Evolutionary conservation across 2,329 filamentous ascomycete species (phyloP), one percentile per base, ranked within the genome.

Genomic region (Parastagonospora avenae): DNA sequence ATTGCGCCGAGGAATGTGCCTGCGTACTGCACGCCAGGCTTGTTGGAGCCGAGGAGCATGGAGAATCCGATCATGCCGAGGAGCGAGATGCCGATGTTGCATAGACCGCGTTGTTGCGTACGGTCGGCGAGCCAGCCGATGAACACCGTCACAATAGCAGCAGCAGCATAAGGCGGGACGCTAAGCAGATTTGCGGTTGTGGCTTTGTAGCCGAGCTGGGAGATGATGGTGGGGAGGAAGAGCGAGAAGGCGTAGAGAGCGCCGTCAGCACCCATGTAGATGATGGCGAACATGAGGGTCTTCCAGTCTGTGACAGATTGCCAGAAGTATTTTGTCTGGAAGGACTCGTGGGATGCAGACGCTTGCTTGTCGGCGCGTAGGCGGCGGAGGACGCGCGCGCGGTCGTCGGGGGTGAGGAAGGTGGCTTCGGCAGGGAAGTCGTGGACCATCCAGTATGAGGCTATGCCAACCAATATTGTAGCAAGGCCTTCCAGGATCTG

Each of bases 1-100:
- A 93, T 78, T 0, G 92, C 92, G 0, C 88, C 92, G 0, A 97
- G 79, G 73, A 96, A 97, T 0, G 86, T 89, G 0, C 89, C 92
- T 0, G 87, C 89, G 69, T 97, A 97, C 66, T 92, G 87, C 0
- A 93, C 85, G 0, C 79, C 81, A 0, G 91, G 79, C 4, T 78
- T 77, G 2, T 81, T 77, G 4, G 84, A 84, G 1, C 83, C 85
- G 1, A 96, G 78, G 2, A 96, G 80, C 87, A 97, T 92, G 33
- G 80, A 71, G 68, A 96, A 97, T 0, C 92, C 93, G 0, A 79
- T 74, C 12, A 95, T 87, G 8, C 87, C 91, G 2, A 96, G 63
- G 0, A 89, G 46, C 0, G 89, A 88, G 16, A 88, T 82, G 12
- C 69, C 52, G 27, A 96, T 90, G 67, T 96, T 96, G 80, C 89